phyloP scores from a whole-genome alignment of 257 asterid genomes.

The Capsicum baccatum region DNA sequence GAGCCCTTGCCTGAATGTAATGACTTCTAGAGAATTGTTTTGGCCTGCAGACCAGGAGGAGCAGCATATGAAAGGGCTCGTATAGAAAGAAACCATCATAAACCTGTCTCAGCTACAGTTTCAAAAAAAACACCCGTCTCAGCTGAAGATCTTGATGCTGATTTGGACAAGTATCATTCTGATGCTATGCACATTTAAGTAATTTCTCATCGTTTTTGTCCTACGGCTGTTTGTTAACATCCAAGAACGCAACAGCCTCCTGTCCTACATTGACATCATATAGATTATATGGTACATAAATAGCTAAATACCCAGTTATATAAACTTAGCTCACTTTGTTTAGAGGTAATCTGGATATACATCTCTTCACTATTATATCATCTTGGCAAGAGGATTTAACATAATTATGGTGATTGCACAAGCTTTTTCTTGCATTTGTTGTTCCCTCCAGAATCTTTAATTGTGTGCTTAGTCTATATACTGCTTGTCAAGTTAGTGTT shows the following conservation, averaged over 20 bases:
- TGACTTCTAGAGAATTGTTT: not conserved
- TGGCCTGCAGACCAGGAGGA: conserved; percentile 7
- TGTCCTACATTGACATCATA: not conserved
- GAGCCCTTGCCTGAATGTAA: not conserved
- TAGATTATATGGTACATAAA: not conserved
- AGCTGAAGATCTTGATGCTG: conserved; percentile 81
- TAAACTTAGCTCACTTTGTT: not conserved
- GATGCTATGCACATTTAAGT: conserved; percentile 52
- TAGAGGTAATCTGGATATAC: not conserved
- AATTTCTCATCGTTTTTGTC: not conserved
- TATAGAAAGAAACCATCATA: conserved; percentile 48
- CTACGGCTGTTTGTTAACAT: not conserved
- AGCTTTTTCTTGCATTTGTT: not conserved
- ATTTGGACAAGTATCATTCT: conserved; percentile 70
- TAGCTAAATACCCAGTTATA: not conserved
- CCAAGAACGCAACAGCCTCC: not conserved
- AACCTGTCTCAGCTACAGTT: conserved; percentile 55
- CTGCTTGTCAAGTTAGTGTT: not conserved
- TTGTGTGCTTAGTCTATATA: not conserved
- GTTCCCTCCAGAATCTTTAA: not conserved
- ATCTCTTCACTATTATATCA: not conserved
- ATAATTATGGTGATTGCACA: not conserved
- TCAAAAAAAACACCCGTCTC: conserved; percentile 51
- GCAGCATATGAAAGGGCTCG: not conserved
- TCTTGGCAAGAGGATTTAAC: not conserved